Conservation (phyloP, 2,329 filamentous ascomycete species). For the Beauveria caledonica region DNA sequence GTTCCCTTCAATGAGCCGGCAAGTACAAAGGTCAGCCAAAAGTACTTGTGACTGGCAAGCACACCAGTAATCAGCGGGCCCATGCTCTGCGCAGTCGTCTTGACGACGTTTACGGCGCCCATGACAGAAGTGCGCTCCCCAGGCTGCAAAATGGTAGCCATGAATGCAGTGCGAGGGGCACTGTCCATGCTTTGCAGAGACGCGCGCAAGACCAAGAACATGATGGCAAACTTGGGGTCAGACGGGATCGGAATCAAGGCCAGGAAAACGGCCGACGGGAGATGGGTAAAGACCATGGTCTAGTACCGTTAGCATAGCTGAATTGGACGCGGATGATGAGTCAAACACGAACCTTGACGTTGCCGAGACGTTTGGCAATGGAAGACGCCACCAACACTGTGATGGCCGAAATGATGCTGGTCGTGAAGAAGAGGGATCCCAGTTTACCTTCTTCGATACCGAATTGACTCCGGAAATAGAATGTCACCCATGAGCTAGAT, state of each 20-base stretch:
- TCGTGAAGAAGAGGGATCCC: constrained; percentile 47
- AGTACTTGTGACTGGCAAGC: constrained; percentile 44
- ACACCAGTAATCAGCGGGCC: constrained; percentile 59
- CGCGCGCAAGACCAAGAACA: constrained; percentile 53
- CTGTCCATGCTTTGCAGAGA: constrained; percentile 61
- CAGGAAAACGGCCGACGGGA: constrained; percentile 60
- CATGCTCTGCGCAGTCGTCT: constrained; percentile 53
- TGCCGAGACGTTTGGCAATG: constrained; percentile 46
- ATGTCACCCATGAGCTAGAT: constrained; percentile 47
- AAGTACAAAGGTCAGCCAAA: constrained; percentile 55
- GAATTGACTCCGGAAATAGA: constrained; percentile 44
- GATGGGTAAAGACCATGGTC: constrained; percentile 69
- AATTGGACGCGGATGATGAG: neutral
- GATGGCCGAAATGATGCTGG: constrained; percentile 40
- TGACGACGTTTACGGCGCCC: constrained; percentile 61
- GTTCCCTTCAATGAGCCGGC: constrained; percentile 53
- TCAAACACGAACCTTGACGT: constrained; percentile 49
- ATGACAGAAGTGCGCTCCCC: constrained; percentile 63
- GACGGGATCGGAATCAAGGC: constrained; percentile 52
- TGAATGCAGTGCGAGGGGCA: constrained; percentile 60
- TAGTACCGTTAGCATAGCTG: neutral
- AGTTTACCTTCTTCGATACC: constrained; percentile 39
- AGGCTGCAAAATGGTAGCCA: constrained; percentile 56
- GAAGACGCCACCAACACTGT: constrained; percentile 47
- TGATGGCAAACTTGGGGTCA: constrained; percentile 44